Evolutionary conservation across 1,284 basidiomycete species (phyloP), one percentile per base, ranked within the genome.

Genomic region (Apiotrichum mycotoxinovorans): DNA sequence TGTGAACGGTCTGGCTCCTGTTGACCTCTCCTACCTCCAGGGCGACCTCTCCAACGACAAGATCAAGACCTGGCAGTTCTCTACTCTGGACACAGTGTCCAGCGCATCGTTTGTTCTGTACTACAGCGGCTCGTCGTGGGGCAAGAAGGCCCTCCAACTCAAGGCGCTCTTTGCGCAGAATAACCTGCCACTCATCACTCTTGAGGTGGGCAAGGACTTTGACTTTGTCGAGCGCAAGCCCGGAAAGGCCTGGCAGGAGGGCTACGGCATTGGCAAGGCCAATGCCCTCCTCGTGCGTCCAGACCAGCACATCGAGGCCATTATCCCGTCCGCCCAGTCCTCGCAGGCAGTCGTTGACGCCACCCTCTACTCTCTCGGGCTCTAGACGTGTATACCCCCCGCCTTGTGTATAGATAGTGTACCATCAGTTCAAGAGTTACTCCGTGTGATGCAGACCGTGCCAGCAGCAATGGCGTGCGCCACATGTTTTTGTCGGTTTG

Each of bases 251-350:
- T 66, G 64, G 64, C 22, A n/a, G 18, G 54, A 59, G 17, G 57
- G 57, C 10, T 63, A 58, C 50, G 60, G 60, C 8, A 35, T 66
- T 27, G 20, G 40, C 34, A 51, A 54, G 47, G 44, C 49, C 17
- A 55, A 48, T 17, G 61, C 57, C 2, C 47, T 63, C 3, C 53
- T 66, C 12, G 53, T 63, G 18, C 51, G 64, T 1, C 64, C 64
- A 2, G 64, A 66, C 51, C 64, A 66, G 62, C 64, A 66, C 51
- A 30, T 66, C 34, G 54, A 54, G 45, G 52, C 44, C 26, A 46
- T 61, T 25, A 25, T 52, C 25, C 17, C 37, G 25, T 25, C 37
- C 5, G 20, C 23, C 1, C 52, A 47, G 45, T 23, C 40, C 4
- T 34, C 25, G 12, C 51, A 52, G 41, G 17, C 37, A 8, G 14